A percentile compares a stretch with the other conserved stretches of the same genome.
These are phyloP conservation scores for Neltuma alba DNA, from an alignment of 306 rosid species.

Conservation along the genomic window DNA sequence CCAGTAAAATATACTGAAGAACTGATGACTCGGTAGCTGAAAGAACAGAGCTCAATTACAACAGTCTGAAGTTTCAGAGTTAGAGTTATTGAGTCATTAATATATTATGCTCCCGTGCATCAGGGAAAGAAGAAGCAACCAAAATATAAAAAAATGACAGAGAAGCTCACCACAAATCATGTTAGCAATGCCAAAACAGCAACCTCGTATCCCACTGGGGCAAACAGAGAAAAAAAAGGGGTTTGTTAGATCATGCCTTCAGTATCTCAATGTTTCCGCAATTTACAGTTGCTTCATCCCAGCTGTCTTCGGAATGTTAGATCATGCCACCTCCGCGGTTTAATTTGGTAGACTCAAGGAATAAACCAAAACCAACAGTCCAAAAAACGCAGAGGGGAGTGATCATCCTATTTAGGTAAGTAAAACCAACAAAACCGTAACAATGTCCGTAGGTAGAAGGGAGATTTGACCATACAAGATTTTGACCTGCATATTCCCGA, in stretches of 20 bases:
- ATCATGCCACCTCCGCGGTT: background rate
- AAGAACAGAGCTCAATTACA: constrained; percentile 21
- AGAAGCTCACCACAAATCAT: constrained; percentile 86
- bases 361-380: background rate
- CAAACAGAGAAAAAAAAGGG: constrained; percentile 51
- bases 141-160: background rate
- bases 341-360: background rate
- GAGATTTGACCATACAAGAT: constrained; percentile 92
- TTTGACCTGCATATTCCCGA: constrained; percentile 99
- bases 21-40: constrained; percentile 8
- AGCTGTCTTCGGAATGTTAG: constrained; percentile 15
- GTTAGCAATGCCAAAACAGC: constrained; percentile 90
- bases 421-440: constrained; percentile 11
- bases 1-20: background rate
- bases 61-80: constrained; percentile 15
- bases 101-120: background rate
- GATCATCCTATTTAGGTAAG: background rate
- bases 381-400: background rate
- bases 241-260: constrained; percentile 36
- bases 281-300: background rate
- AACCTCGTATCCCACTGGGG: constrained; percentile 95
- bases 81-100: constrained; percentile 2
- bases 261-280: constrained; percentile 4
- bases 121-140: constrained; percentile 10
- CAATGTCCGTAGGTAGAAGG: constrained; percentile 42